phyloP scores from a whole-genome alignment of 495 filamentous ascomycete species.

The Oidiodendron maius region DNA sequence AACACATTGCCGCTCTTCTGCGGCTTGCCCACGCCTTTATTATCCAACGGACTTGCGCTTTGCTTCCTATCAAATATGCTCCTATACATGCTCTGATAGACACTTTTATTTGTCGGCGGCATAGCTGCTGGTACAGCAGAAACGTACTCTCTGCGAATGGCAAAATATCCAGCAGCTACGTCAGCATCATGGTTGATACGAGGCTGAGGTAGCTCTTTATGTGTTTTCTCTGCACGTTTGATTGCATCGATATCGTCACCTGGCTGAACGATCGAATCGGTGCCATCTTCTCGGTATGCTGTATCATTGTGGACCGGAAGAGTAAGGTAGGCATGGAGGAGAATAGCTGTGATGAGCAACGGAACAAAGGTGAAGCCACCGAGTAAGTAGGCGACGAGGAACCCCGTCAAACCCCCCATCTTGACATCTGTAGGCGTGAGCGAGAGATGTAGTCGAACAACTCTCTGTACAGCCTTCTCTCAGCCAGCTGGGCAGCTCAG shows the following conservation, averaged over 20 bases:
- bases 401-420: conserved; percentile 64
- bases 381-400: conserved; percentile 73
- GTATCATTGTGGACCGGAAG: conserved; percentile 46
- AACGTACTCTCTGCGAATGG: conserved; percentile 89
- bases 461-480: background rate
- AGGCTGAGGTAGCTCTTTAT: conserved; percentile 47
- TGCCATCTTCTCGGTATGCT: conserved; percentile 4
- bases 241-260: conserved; percentile 42
- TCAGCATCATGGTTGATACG: conserved; percentile 58
- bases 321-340: conserved; percentile 65
- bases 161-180: conserved; percentile 89
- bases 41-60: conserved; percentile 40
- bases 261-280: conserved; percentile 36
- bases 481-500: too few species aligned
- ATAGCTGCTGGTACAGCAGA: conserved; percentile 63
- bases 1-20: conserved; percentile 82
- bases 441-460: background rate
- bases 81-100: conserved; percentile 97
- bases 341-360: conserved; percentile 54
- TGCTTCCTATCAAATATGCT: conserved; percentile 88
- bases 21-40: conserved; percentile 46
- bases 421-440: conserved; percentile 11
- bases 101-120: conserved; percentile 74
- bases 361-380: conserved; percentile 92
- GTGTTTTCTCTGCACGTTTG: conserved; percentile 33